Evolutionary conservation across 441 rosid species (phyloP), one percentile per base, ranked within the genome.

Genomic region (Biscutella laevigata): DNA sequence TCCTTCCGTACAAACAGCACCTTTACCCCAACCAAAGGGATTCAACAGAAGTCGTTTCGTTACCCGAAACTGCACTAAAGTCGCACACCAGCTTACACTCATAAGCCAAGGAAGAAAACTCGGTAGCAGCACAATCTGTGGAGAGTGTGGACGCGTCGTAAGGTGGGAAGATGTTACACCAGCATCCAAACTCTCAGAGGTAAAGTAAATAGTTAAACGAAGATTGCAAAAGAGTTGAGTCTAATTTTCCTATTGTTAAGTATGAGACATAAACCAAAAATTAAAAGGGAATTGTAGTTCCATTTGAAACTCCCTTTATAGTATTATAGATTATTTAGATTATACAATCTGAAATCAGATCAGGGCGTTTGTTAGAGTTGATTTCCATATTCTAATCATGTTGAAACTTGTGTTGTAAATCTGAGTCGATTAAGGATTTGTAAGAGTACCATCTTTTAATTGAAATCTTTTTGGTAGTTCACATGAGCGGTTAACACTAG

Each of bases 91-190:
- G 68, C 84, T 89, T 48, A 94, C 99, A 15, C 96, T 94, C 29
- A 76, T 95, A 79, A 89, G 94, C 69, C 99, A 94, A 71, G 85
- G 94, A 15, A 80, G 74, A 33, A 94, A 77, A 72, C 12, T 15
- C 0, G 99, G 99, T 24, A 80, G 84, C 64, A 72, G 77, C 39
- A 84, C 99, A 0, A 68, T 94, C 3, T 94, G 99, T 28, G 99
- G 99, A 47, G 99, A 82, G 62, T 94, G 99, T 38, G 99, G 91
- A 4, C 80, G 72, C 35, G 88, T 80, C 71, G 71, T 94, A 51
- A 74, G 77, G 32, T 81, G 99, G 99, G 96, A 84, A 53, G 63
- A 72, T 28, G 61, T 84, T 38, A 14, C 2, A 30, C 66, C 71
- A 0, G 29, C 42, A 39, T n/a, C 66, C 30, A 82, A 41, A 39